These are phyloP conservation scores for Cicer chorassanicum DNA, from an alignment of 306 rosid genomes.

Conservation along the genomic window DNA sequence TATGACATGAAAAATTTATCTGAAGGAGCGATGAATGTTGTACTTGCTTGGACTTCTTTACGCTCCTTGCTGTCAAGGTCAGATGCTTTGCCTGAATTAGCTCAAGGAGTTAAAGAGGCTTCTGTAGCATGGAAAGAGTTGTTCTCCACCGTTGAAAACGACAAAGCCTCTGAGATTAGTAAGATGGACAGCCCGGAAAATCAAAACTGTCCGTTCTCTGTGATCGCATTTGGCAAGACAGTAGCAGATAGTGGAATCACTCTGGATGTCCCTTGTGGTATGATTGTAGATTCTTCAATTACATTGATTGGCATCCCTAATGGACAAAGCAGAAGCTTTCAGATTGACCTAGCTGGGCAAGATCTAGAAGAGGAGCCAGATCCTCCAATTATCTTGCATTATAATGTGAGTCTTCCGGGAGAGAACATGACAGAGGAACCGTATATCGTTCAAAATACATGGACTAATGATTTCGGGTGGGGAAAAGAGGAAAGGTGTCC, in stretches of 20 bases:
- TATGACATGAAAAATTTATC: constrained; percentile 53
- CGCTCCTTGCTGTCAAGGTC: constrained; percentile 69
- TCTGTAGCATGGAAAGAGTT: constrained; percentile 81
- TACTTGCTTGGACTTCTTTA: constrained; percentile 76
- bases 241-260: constrained; percentile 49
- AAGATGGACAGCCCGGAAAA: constrained; percentile 45
- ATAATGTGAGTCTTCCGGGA: constrained; percentile 75
- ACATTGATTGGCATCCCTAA: constrained; percentile 82
- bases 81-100: constrained; percentile 80
- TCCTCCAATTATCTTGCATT: constrained; percentile 75
- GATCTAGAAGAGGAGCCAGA: constrained; percentile 58
- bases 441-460: constrained; percentile 79
- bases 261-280: constrained; percentile 87
- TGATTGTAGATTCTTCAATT: constrained; percentile 81
- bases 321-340: constrained; percentile 67
- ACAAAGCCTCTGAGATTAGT: constrained; percentile 56
- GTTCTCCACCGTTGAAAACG: constrained; percentile 52
- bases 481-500: constrained; percentile 85
- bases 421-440: constrained; percentile 82
- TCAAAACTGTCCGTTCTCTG: constrained; percentile 70
- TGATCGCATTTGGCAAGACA: constrained; percentile 48
- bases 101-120: constrained; percentile 91
- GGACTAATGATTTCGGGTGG: constrained; percentile 87
- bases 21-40: constrained; percentile 52
- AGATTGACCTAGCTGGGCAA: constrained; percentile 71